Base-by-base conservation (phyloP, 148 eudicot genomes). In the Rhododendron molle region DNA sequence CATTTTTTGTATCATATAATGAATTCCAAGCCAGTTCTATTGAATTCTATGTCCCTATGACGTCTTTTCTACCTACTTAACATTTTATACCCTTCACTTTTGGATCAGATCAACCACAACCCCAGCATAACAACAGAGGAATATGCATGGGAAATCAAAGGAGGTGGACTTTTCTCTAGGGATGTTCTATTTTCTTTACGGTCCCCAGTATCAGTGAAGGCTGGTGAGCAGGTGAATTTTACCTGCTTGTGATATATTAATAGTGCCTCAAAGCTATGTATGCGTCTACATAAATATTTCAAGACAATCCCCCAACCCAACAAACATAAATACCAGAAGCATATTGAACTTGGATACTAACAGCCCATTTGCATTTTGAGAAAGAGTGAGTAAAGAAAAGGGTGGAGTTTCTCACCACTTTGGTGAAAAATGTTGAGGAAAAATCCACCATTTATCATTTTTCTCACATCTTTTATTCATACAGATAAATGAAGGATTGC, bases 161-260 rank as follows among this genome's bases (percentile, higher is more conserved):
- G 98, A 84, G 93, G 93, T n/a, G 99, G 99, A 47, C 94, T 97
- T 76, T 97, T 97, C 90, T 92, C 98, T 54, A 90, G 98, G 89
- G 98, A 97, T 14, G 92, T 87, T 78, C 86, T 95, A 36, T 97
- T 97, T 86, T 96, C 98, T 74, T 73, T 97, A 80, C 90, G 94
- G 26, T 89, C 89, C 83, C 98, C 99, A 32, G 87, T 91, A 81
- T 81, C 94, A 30, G 92, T 97, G 78, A 96, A 93, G 89, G 95
- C 96, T 85, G 99, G 99, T 87, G 96, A 94, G 65, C 99, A 96
- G 98, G 99, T 96, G 76, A 80, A 49, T 54, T 44, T 77, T 90
- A 56, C 49, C 9, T 71, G 20, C 40, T 30, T 32, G 76, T 69
- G 73, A 26, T 67, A 11, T 69, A 69, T 69, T 69, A 9, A 4